phyloP scores from a whole-genome alignment of 192 early-diverging fungal species.

The Coemansia sp. region DNA sequence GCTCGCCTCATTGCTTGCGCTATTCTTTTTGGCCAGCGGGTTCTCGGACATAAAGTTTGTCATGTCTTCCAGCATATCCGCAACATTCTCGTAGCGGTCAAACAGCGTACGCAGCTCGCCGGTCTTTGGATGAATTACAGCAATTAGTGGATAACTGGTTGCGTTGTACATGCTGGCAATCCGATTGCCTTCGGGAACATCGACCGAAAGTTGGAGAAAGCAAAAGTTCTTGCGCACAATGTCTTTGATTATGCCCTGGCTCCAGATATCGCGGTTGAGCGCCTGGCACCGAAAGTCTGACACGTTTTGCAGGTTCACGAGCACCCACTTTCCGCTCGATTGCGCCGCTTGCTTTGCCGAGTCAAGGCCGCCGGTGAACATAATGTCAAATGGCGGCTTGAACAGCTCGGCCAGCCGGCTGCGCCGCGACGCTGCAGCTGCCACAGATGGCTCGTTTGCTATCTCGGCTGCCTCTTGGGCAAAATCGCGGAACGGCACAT shows the following conservation, averaged over 20 bases:
- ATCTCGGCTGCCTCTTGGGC: conserved; percentile 62
- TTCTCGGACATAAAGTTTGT: conserved; percentile 55
- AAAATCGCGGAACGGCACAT: conserved; percentile 69
- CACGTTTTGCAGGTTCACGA: conserved; percentile 83
- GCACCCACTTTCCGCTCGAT: conserved; percentile 71
- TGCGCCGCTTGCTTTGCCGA: conserved; percentile 65
- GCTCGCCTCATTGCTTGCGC: conserved; percentile 12
- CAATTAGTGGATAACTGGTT: conserved; percentile 74
- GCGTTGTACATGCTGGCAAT: conserved; percentile 76
- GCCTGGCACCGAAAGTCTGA: conserved; percentile 84
- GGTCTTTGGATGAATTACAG: conserved; percentile 86
- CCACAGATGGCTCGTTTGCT: conserved; percentile 26
- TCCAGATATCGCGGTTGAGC: conserved; percentile 95
- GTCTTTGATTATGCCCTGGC: conserved; percentile 70
- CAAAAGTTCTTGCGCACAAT: conserved; percentile 77
- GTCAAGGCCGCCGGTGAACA: conserved; percentile 73
- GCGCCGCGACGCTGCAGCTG: conserved; percentile 39
- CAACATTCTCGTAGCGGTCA: conserved; percentile 56
- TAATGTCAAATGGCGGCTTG: conserved; percentile 84
- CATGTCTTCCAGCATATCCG: conserved; percentile 74
- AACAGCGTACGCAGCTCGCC: conserved; percentile 81
- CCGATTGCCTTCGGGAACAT: conserved; percentile 67
- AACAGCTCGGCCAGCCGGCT: conserved; percentile 77
- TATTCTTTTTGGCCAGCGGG: conserved; percentile 17
- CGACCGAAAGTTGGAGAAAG: conserved; percentile 74